These are phyloP conservation scores for Malbranchea cinnamomea DNA, from an alignment of 2,329 filamentous ascomycete species.

Conservation along the genomic window DNA sequence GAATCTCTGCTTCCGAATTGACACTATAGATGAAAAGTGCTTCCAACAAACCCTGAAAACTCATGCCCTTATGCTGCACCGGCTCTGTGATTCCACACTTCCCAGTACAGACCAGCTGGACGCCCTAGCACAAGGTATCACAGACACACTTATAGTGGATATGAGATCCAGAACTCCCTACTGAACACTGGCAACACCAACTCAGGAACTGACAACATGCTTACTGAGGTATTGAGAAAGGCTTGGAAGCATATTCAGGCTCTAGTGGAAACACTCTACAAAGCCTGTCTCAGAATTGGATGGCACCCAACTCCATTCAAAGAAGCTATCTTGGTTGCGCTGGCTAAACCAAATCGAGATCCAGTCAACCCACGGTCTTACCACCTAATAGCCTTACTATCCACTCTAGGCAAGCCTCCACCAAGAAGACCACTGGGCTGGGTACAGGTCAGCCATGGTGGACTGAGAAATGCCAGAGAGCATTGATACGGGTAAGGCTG, in stretches of 20 bases:
- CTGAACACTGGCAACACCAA: not conserved
- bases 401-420: slow-evolving; percentile 4
- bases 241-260: slow-evolving; percentile 1
- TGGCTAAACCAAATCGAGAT: slow-evolving; percentile 14
- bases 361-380: slow-evolving; percentile 10
- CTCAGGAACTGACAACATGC: not conserved
- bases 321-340: slow-evolving; percentile 13
- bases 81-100: not conserved
- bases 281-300: slow-evolving; percentile 9
- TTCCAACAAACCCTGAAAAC: not conserved
- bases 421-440: not conserved
- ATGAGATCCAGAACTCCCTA: slow-evolving; percentile 2
- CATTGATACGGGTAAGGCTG: not conserved
- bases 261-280: slow-evolving; percentile 7
- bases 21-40: not conserved
- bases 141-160: not conserved
- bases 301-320: slow-evolving; percentile 12
- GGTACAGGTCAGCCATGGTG: slow-evolving; percentile 1
- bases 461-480: slow-evolving; percentile 1
- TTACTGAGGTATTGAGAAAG: not conserved
- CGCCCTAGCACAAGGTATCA: not conserved
- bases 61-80: not conserved
- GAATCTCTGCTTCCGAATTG: not conserved
- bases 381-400: slow-evolving; percentile 15
- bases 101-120: slow-evolving; percentile 1